Evolutionary conservation across 1,284 basidiomycete genomes (phyloP).

Genomic region (Sphagnurus paluster): DNA sequence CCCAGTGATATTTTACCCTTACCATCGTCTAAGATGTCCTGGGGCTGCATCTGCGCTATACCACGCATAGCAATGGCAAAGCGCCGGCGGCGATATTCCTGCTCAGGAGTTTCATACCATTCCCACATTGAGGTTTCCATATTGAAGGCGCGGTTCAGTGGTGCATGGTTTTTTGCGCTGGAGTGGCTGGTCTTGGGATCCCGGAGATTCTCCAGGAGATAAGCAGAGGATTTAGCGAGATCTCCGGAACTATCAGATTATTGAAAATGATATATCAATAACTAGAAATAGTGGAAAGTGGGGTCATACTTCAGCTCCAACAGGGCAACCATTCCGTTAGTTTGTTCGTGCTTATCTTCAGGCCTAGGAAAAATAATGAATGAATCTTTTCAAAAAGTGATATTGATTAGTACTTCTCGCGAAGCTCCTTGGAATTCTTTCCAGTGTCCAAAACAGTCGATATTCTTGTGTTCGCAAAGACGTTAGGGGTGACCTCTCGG

Average conservation of each 20-base stretch:
- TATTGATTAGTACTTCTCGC: conserved; percentile 17
- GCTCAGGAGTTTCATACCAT: conserved; percentile 21
- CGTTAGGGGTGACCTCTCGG: conserved; percentile 20
- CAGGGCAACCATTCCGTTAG: conserved; percentile 24
- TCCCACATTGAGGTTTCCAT: conserved; percentile 20
- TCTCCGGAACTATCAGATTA: conserved; percentile 25
- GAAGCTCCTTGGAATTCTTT: conserved; percentile 17
- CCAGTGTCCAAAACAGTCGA: conserved; percentile 8
- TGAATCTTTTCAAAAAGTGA: neutral
- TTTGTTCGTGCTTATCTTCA: conserved; percentile 24
- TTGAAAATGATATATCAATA: conserved; percentile 1
- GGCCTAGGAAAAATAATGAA: conserved; percentile 18
- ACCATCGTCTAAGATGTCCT: conserved; percentile 22
- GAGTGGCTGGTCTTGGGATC: conserved; percentile 21
- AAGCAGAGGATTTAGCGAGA: conserved; percentile 25
- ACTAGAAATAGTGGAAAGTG: neutral
- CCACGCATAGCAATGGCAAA: conserved; percentile 27
- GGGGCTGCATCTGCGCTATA: conserved; percentile 15
- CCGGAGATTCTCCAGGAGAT: conserved; percentile 23
- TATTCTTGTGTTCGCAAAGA: conserved; percentile 20
- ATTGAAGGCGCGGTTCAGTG: conserved; percentile 19
- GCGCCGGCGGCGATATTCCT: conserved; percentile 17
- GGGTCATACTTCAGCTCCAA: conserved; percentile 20
- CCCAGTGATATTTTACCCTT: neutral
- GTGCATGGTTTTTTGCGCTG: conserved; percentile 11